A percentile compares a stretch with the other conserved stretches of the same genome.
Evolutionary conservation across 208 protist species (phyloP).

Genomic region (Leptomonas pyrrhocoris): DNA sequence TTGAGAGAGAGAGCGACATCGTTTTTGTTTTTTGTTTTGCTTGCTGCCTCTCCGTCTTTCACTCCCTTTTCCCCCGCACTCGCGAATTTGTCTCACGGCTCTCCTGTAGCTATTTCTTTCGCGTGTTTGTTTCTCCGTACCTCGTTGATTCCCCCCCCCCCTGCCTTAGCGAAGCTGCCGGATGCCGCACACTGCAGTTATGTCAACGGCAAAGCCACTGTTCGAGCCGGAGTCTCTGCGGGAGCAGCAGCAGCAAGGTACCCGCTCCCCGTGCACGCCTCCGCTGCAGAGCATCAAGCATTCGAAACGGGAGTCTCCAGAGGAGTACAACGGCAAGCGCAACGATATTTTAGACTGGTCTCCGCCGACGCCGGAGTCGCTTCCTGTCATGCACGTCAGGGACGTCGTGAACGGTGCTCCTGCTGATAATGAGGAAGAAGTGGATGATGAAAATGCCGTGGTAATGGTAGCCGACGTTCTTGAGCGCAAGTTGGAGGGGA

Average conservation of each 20-base stretch:
- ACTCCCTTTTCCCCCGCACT: too few species aligned
- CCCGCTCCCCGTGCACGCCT: conserved; percentile 21
- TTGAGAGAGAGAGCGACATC: too few species aligned
- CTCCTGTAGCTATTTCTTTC: conserved; percentile 6
- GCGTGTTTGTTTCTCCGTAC: background rate
- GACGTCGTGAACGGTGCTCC: background rate
- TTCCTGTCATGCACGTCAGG: conserved; percentile 8
- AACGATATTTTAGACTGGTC: conserved; percentile 29
- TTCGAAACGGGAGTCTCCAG: background rate
- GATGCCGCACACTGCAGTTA: background rate
- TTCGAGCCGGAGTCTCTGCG: conserved; percentile 9
- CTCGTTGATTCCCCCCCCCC: too few species aligned
- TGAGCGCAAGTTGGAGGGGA: too few species aligned
- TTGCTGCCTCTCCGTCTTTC: too few species aligned
- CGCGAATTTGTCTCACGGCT: background rate
- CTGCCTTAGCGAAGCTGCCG: background rate
- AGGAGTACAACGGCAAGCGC: background rate
- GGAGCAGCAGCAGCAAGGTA: background rate
- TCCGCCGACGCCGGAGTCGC: conserved; percentile 32
- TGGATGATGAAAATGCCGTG: background rate
- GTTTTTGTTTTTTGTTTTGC: too few species aligned
- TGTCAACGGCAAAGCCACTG: background rate
- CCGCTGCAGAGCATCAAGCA: conserved; percentile 7
- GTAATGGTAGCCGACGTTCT: background rate
- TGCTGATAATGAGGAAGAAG: background rate